These are phyloP conservation scores for Pseudogymnoascus sp. DNA, from an alignment of 2,329 filamentous ascomycete species.

Conservation along the genomic window DNA sequence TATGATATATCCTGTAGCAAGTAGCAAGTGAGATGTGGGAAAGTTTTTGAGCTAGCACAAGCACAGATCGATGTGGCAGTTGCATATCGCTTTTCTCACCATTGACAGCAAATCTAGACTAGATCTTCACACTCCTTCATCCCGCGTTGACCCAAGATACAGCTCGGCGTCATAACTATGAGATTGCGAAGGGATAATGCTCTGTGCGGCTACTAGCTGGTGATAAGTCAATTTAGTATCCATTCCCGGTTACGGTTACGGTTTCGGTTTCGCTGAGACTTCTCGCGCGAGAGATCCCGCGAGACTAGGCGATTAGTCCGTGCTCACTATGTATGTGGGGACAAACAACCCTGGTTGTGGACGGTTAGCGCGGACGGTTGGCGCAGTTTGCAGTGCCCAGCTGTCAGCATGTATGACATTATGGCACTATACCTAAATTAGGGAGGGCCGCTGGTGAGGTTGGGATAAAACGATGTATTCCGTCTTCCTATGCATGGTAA, in stretches of 20 bases:
- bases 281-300: neutral
- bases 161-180: neutral
- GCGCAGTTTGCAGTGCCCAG: too few species aligned
- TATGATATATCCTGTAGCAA: too few species aligned
- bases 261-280: neutral
- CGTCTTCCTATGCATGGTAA: neutral
- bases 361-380: neutral
- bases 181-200: neutral
- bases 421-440: neutral
- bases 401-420: neutral
- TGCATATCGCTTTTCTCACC: neutral
- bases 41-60: neutral
- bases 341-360: neutral
- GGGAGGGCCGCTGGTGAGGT: neutral
- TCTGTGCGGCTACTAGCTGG: neutral
- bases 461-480: neutral
- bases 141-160: neutral
- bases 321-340: neutral
- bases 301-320: neutral
- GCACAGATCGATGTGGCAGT: neutral
- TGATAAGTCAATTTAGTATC: neutral
- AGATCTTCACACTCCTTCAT: neutral
- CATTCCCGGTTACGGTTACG: neutral
- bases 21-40: neutral
- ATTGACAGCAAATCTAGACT: neutral